Conservation (phyloP, 2,329 filamentous ascomycete species). For the Cladosporium sp. region DNA sequence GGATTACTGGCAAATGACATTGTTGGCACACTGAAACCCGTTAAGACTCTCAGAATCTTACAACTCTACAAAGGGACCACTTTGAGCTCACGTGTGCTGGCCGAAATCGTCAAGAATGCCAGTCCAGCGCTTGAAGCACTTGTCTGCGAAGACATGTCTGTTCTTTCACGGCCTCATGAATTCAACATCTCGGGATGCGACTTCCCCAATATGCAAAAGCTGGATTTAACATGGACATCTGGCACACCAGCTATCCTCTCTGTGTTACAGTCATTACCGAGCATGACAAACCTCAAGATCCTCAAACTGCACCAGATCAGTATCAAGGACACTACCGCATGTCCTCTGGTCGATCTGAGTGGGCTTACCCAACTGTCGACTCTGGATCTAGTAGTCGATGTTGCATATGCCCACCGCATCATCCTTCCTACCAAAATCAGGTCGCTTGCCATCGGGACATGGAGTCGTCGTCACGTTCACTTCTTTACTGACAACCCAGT, state of each 20-base stretch:
- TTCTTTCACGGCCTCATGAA: not conserved
- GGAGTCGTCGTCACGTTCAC: not conserved
- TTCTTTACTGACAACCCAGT: not conserved
- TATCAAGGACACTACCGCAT: not conserved
- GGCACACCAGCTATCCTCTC: not conserved
- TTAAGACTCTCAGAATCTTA: conserved; percentile 28
- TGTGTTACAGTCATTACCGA: not conserved
- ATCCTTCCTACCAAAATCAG: not conserved
- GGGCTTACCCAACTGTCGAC: not conserved
- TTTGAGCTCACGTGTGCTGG: not conserved
- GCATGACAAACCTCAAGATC: not conserved
- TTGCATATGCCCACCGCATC: not conserved
- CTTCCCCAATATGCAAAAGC: not conserved
- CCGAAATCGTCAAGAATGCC: not conserved
- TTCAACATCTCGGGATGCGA: not conserved
- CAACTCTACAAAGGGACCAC: conserved; percentile 14
- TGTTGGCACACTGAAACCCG: conserved; percentile 24
- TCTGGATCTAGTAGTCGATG: conserved; percentile 4
- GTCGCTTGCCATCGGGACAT: conserved; percentile 8
- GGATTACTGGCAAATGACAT: conserved; percentile 29
- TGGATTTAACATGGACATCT: conserved; percentile 1
- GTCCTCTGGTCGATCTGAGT: not conserved
- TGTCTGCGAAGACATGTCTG: not conserved
- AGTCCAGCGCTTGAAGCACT: not conserved
- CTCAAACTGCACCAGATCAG: conserved; percentile 3